phyloP scores from a whole-genome alignment of 305 asterid genomes.

The Caryopteris hybrid region DNA sequence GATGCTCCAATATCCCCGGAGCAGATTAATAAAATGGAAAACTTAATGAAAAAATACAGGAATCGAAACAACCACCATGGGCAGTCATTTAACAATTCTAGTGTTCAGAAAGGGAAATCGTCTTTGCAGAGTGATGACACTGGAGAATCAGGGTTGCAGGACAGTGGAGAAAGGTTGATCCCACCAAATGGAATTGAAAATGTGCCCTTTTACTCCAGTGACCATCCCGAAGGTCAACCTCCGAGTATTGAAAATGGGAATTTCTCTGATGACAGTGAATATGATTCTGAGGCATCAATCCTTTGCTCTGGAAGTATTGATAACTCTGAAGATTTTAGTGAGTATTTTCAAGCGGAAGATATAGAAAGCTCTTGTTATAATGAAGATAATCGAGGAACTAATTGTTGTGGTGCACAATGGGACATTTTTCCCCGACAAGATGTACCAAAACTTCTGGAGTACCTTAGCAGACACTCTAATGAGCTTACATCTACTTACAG shows the following conservation, averaged over 20 bases:
- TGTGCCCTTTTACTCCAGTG: constrained; percentile 46
- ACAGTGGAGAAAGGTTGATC: constrained; percentile 38
- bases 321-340: constrained; percentile 58
- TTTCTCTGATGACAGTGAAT: constrained; percentile 54
- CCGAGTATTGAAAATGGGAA: constrained; percentile 33
- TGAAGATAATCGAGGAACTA: constrained; percentile 36
- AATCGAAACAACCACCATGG: constrained; percentile 32
- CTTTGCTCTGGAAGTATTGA: constrained; percentile 66
- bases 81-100: constrained; percentile 49
- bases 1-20: constrained; percentile 67
- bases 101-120: constrained; percentile 69
- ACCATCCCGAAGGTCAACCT: constrained; percentile 35
- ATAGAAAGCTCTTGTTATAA: constrained; percentile 43
- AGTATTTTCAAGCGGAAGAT: constrained; percentile 48
- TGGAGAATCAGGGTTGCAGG: constrained; percentile 71
- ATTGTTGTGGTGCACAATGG: constrained; percentile 84
- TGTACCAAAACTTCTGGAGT: constrained; percentile 82
- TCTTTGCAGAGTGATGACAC: constrained; percentile 69
- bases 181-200: constrained; percentile 50
- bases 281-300: constrained; percentile 64
- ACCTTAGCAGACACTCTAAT: constrained; percentile 60
- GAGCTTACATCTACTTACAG: constrained; percentile 55
- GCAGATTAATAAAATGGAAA: constrained; percentile 56
- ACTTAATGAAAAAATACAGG: constrained; percentile 50
- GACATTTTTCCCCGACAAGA: constrained; percentile 85